Base-by-base conservation (phyloP, 2,329 filamentous ascomycete species). In the Diaporthe nobilis region DNA sequence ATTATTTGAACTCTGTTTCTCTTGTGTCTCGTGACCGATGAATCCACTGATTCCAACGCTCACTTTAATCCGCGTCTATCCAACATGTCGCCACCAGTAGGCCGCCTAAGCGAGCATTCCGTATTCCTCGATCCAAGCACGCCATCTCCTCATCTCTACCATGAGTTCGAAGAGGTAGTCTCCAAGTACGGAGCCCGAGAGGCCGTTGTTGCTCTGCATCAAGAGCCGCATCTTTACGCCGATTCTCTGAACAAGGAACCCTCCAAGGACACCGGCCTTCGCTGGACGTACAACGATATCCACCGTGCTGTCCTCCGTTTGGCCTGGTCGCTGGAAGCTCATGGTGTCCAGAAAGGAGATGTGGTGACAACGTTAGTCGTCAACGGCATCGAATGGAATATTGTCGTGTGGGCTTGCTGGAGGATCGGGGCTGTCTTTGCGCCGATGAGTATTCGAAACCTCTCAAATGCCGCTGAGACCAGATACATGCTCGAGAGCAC, bases 341-440 rank as follows among this genome's bases (percentile, higher is more conserved):
- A 49, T 22, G 61, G 61, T 67, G 61, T 67, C 10, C 31, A 67
- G 28, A 67, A 67, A 13, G 61, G 61, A 31, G 61, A 67, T 10
- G 28, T 25, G 28, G 61, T 67, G 28, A 37, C 61, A 31, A 67
- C 61, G 0, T 67, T 67, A 13, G 20, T 67, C 25, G 17, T 10
- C 1, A 67, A 67, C 28, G 61, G 61, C 28, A 67, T 67, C 61
- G 61, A 67, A 37, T 67, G 61, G 42, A 37, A 28, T 17, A n/a
- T 51, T n/a, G 42, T 51, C 20, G 9, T 37, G 20, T 67, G 61
- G 61, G 61, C 61, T 5, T 67, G 61, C 44, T 67, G 61, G 61
- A 67, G 44, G 61, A 67, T 67, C 20, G 61, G 61, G 28, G 61
- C 61, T 34, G 20, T 67, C 10, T 67, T 67, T 67, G 20, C 61